These are phyloP conservation scores for Trichoderma breve DNA, from an alignment of 2,329 filamentous ascomycete genomes.

Conservation along the genomic window DNA sequence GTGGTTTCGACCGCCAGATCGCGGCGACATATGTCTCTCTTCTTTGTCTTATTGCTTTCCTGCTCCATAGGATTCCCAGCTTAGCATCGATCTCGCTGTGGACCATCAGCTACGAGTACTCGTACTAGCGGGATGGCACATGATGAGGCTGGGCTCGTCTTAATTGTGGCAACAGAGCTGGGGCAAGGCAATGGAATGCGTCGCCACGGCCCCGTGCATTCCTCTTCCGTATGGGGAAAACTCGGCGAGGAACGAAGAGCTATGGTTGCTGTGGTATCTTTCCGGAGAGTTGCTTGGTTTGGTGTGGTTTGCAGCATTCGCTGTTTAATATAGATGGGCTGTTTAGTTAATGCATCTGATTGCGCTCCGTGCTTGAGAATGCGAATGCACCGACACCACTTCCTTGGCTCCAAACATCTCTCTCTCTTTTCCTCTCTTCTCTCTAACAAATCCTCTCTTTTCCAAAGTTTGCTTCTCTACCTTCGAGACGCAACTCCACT, in stretches of 20 bases:
- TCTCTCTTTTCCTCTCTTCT: background rate
- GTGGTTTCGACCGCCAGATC: background rate
- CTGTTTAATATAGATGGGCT: slow-evolving; percentile 5
- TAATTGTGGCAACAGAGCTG: background rate
- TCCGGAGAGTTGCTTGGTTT: background rate
- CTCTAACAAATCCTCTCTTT: background rate
- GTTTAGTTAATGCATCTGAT: background rate
- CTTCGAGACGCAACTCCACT: background rate
- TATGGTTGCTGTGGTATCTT: slow-evolving; percentile 20
- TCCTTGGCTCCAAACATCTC: background rate
- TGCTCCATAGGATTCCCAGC: background rate
- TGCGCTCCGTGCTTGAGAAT: slow-evolving; percentile 12
- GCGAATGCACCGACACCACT: background rate
- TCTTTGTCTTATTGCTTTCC: slow-evolving; percentile 17
- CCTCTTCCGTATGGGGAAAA: slow-evolving; percentile 23
- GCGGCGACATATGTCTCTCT: slow-evolving; percentile 5
- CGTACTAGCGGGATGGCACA: slow-evolving; percentile 1
- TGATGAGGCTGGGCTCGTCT: slow-evolving; percentile 6
- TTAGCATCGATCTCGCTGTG: background rate
- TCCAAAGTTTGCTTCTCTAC: background rate
- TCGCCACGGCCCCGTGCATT: slow-evolving; percentile 31
- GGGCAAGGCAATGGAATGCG: slow-evolving; percentile 30
- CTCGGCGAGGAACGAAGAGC: slow-evolving; percentile 16
- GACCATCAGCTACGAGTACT: background rate
- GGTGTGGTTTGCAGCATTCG: background rate